These are phyloP conservation scores for Hymenotorrendiella dingleyae DNA, from an alignment of 2,329 filamentous ascomycete genomes.

Conservation along the genomic window DNA sequence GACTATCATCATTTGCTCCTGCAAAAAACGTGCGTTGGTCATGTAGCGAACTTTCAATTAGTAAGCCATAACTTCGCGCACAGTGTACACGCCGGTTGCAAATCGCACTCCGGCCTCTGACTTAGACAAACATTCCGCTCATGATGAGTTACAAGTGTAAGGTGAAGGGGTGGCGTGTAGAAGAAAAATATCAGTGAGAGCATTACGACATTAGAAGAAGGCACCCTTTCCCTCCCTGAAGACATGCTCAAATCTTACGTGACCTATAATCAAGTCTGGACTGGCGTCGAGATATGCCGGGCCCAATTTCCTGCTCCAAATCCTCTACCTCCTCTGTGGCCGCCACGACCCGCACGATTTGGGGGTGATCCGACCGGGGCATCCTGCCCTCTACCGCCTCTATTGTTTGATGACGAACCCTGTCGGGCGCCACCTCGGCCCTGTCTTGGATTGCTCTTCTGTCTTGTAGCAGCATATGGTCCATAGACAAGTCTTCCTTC, in stretches of 20 bases:
- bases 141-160: constrained; percentile 30
- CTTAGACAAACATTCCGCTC: constrained; percentile 24
- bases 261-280: constrained; percentile 22
- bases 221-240: constrained; percentile 3
- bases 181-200: constrained; percentile 23
- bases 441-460: constrained; percentile 30
- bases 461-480: constrained; percentile 23
- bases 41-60: constrained; percentile 12
- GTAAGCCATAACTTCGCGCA: constrained; percentile 19
- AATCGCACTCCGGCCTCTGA: constrained; percentile 25
- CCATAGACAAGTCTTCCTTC: constrained; percentile 37
- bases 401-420: constrained; percentile 22
- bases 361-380: constrained; percentile 21
- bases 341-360: constrained; percentile 18
- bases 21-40: constrained; percentile 11
- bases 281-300: constrained; percentile 25
- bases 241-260: constrained; percentile 6
- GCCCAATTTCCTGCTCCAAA: constrained; percentile 23
- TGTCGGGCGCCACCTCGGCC: constrained; percentile 24
- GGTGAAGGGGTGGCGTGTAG: constrained; percentile 19
- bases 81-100: constrained; percentile 27
- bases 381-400: constrained; percentile 28
- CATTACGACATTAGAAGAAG: constrained; percentile 13
- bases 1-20: constrained; percentile 9
- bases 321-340: constrained; percentile 23